Evolutionary conservation across 2,329 filamentous ascomycete genomes (phyloP).

Genomic region (Balansia obtecta): DNA sequence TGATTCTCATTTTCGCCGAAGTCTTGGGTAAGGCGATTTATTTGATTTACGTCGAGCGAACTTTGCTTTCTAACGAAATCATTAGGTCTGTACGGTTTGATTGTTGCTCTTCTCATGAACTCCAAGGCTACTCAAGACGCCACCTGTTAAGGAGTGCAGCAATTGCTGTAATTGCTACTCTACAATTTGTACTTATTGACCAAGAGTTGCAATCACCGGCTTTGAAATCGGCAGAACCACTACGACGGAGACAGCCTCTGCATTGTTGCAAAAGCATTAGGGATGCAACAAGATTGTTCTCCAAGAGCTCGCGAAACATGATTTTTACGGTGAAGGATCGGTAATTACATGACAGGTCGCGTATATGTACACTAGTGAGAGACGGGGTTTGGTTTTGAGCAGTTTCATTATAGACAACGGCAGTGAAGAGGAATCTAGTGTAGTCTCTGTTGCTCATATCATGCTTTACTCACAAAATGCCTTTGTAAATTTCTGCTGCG

Average conservation of each 20-base stretch:
- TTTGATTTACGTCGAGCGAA: background rate
- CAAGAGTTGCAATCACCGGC: conserved; percentile 13
- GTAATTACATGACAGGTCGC: conserved; percentile 6
- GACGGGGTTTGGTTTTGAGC: conserved; percentile 27
- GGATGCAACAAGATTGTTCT: conserved; percentile 4
- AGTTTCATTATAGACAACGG: conserved; percentile 36
- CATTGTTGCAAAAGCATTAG: conserved; percentile 7
- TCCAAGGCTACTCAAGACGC: conserved; percentile 65
- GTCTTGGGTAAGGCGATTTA: conserved; percentile 64
- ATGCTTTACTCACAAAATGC: conserved; percentile 8
- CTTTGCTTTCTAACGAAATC: conserved; percentile 12
- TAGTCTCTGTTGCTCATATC: conserved; percentile 24
- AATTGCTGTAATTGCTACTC: conserved; percentile 14
- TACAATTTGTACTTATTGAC: conserved; percentile 24
- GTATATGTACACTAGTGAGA: conserved; percentile 41
- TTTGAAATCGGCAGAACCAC: conserved; percentile 11
- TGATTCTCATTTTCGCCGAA: conserved; percentile 99
- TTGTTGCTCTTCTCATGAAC: conserved; percentile 99
- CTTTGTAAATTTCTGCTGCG: background rate
- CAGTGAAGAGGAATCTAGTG: conserved; percentile 29
- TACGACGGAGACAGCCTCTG: conserved; percentile 12
- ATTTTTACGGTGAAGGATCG: conserved; percentile 1
- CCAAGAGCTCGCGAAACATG: conserved; percentile 1
- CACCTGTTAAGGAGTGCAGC: conserved; percentile 35
- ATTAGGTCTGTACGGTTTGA: conserved; percentile 92